phyloP scores from a whole-genome alignment of 176 grass and related monocot genomes.

The Luzula sylvatica region DNA sequence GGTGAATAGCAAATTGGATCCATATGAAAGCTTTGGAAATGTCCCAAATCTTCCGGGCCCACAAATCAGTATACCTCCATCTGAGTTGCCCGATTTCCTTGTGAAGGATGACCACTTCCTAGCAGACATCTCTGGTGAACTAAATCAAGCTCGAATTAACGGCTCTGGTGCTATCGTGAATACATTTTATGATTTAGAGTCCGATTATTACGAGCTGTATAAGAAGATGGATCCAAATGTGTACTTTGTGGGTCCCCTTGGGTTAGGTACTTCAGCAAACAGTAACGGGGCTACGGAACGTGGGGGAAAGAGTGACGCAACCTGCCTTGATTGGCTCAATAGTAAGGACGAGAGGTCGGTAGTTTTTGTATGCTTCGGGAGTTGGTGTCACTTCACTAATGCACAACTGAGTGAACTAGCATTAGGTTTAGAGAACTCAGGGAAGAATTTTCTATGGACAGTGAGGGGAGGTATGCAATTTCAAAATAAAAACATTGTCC shows the following conservation, averaged over 20 bases:
- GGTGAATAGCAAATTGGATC: not conserved
- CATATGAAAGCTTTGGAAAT: not conserved
- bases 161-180: not conserved
- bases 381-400: constrained; percentile 7
- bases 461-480: not conserved
- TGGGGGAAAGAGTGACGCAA: not conserved
- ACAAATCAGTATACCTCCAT: constrained; percentile 8
- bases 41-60: not conserved
- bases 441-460: constrained; percentile 30
- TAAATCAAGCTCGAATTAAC: not conserved
- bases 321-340: constrained; percentile 22
- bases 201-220: not conserved
- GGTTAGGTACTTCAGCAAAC: not conserved
- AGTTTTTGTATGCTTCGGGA: constrained; percentile 35
- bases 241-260: constrained; percentile 28
- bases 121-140: accelerated
- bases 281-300: not conserved
- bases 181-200: constrained; percentile 23
- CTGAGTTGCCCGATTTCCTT: constrained; percentile 23
- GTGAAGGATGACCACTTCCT: not conserved
- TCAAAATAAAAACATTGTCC: too few species aligned
- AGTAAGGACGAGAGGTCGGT: constrained; percentile 8
- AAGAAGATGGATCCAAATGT: not conserved
- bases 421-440: constrained; percentile 27
- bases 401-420: constrained; percentile 29